Evolutionary conservation across 495 filamentous ascomycete genomes (phyloP).

Genomic region (Rostrohypoxylon terebratum): DNA sequence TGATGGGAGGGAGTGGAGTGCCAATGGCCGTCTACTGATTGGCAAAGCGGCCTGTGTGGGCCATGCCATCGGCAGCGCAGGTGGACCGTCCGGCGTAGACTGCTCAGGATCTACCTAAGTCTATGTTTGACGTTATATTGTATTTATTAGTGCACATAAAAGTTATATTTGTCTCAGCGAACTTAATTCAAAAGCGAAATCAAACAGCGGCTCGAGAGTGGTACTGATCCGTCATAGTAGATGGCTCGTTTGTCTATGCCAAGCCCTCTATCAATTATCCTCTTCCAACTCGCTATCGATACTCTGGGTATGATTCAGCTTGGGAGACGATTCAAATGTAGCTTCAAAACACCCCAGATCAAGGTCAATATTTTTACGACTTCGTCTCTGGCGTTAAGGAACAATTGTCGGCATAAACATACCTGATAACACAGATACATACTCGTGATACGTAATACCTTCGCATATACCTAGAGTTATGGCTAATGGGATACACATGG

Average conservation of each 20-base stretch:
- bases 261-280: background rate
- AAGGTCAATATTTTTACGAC: background rate
- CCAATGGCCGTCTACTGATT: conserved; percentile 3
- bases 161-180: conserved; percentile 1
- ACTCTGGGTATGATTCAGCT: background rate
- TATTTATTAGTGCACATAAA: conserved; percentile 1
- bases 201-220: background rate
- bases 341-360: background rate
- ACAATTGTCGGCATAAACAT: background rate
- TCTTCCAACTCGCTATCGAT: background rate
- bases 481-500: too few species aligned
- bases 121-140: conserved; percentile 3
- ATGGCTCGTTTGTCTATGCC: background rate
- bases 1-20: conserved; percentile 11
- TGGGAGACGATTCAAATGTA: background rate
- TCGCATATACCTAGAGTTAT: too few species aligned
- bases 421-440: too few species aligned
- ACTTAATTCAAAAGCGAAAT: conserved; percentile 2
- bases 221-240: background rate
- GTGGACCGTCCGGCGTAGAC: conserved; percentile 6
- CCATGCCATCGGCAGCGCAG: conserved; percentile 7
- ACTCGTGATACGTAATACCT: too few species aligned
- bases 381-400: background rate
- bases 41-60: conserved; percentile 8
- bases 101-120: conserved; percentile 4